Evolutionary conservation across 495 filamentous ascomycete genomes (phyloP).

Genomic region (Zalerion maritima): DNA sequence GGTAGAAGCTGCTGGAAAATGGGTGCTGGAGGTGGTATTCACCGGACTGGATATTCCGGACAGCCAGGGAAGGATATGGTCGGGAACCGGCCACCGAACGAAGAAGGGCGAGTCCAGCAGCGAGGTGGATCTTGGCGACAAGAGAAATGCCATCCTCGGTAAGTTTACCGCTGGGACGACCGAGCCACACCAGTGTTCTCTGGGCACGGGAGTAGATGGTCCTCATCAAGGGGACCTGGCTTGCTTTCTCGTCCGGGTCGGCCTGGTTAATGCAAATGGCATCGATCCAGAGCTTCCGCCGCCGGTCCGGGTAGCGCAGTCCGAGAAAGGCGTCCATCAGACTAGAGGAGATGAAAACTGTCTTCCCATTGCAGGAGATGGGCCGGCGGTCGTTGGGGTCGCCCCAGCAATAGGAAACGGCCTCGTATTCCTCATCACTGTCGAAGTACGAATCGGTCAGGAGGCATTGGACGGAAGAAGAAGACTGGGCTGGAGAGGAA

Average conservation of each 20-base stretch:
- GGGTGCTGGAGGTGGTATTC: constrained; percentile 2
- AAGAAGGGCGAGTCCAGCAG: constrained; percentile 4
- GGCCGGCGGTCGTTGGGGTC: constrained; percentile 4
- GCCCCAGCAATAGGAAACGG: constrained; percentile 27
- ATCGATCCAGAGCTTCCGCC: constrained; percentile 20
- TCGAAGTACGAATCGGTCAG: too few relatives aligned
- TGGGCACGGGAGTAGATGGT: constrained; percentile 19
- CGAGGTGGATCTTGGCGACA: constrained; percentile 5
- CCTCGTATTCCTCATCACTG: constrained; percentile 13
- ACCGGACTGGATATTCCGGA: not conserved
- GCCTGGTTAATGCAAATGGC: constrained; percentile 27
- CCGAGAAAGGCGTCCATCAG: constrained; percentile 14
- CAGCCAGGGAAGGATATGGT: too few relatives aligned
- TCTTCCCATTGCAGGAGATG: constrained; percentile 12
- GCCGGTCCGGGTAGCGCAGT: constrained; percentile 12
- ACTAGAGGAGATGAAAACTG: constrained; percentile 12
- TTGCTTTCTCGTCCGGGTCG: constrained; percentile 14
- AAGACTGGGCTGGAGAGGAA: too few relatives aligned
- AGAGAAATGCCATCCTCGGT: constrained; percentile 1
- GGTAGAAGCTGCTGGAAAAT: constrained; percentile 11
- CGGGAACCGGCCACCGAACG: not conserved
- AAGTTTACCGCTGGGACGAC: constrained; percentile 7
- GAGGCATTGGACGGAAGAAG: too few relatives aligned
- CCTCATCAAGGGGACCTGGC: constrained; percentile 22
- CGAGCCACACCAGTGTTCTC: constrained; percentile 19